phyloP scores from a whole-genome alignment of 352 stramenopile species.

The Phytophthora sansomeana region DNA sequence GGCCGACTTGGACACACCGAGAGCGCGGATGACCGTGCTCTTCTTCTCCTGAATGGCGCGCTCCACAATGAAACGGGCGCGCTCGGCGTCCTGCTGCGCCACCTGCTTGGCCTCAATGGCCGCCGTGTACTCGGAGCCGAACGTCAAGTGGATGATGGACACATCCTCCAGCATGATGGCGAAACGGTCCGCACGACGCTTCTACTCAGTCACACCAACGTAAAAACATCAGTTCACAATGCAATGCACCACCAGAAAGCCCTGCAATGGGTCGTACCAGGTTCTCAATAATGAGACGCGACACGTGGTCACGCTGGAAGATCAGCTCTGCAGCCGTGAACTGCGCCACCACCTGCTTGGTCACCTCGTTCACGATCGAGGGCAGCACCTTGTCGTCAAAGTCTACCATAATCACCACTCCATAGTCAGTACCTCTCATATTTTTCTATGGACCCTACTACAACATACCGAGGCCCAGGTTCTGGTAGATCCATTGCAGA shows the following conservation, averaged over 20 bases:
- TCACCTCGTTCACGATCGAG: constrained; percentile 99
- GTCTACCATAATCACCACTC: constrained; percentile 64
- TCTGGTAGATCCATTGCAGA: constrained; percentile 97
- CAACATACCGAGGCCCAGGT: constrained; percentile 93
- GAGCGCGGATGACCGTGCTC: constrained; percentile 96
- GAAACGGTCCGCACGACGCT: constrained; percentile 91
- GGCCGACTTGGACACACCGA: constrained; percentile 99
- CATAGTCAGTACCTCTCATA: neutral
- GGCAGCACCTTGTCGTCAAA: constrained; percentile 98
- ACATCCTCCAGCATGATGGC: constrained; percentile 97
- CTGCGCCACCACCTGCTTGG: constrained; percentile 99
- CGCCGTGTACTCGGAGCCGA: constrained; percentile 98
- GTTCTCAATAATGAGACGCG: constrained; percentile 93
- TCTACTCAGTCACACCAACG: constrained; percentile 46
- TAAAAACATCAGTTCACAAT: constrained; percentile 10
- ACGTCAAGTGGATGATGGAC: constrained; percentile 99
- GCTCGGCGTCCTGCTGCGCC: constrained; percentile 99
- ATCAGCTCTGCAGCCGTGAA: constrained; percentile 99
- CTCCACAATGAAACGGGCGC: constrained; percentile 98
- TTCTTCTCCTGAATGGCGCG: constrained; percentile 99
- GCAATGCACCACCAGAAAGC: constrained; percentile 29
- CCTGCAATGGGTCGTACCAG: constrained; percentile 77
- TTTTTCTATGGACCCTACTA: too few species aligned
- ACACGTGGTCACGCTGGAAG: constrained; percentile 99
- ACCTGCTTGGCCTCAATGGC: constrained; percentile 99